Base-by-base conservation (phyloP, 1,139 yeast genomes). In the Geotrichum aggregatum region DNA sequence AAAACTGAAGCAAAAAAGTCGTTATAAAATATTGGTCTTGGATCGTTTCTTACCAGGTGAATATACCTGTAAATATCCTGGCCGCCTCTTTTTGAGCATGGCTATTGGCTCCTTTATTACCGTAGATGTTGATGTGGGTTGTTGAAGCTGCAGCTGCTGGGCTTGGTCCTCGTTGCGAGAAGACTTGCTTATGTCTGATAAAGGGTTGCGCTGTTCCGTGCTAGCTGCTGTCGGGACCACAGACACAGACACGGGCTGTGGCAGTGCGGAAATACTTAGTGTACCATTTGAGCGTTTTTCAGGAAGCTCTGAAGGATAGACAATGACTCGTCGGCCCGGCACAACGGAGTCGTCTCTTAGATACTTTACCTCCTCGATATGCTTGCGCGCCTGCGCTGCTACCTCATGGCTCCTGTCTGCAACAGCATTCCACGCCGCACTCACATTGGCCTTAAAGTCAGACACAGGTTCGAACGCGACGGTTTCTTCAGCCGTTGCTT, bases 141-240 rank as follows among this genome's bases (percentile, higher is more conserved):
- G 46, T 28, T 30, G 46, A n/a, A 38, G 44, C 21, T 5, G 44
- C 33, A 16, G 28, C 13, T 19, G 44, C 22, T 39, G 2, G 28
- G 28, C 28, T 24, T n/a, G 6, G n/a, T 24, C 42, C 30, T 45
- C 49, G 19, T 45, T 41, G 44, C 44, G 24, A 13, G n/a, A n/a
- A n/a, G 35, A 19, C 14, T 45, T 36, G 44, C 44, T 38, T 3
- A 46, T 46, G 24, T 46, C 49, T 10, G 43, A 35, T 3, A 45
- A 43, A 8, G 49, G 49, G 31, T 42, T 36, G 18, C 49, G 49
- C 18, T 45, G 36, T 5, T 34, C 39, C 18, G n/a, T n/a, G n/a
- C n/a, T n/a, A n/a, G n/a, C n/a, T n/a, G n/a, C n/a, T n/a, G n/a
- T n/a, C n/a, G n/a, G n/a, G n/a, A n/a, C n/a, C n/a, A n/a, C n/a